Evolutionary conservation across 2,329 filamentous ascomycete species (phyloP), one percentile per base, ranked within the genome.

Genomic region (Curvularia eragrostidis): DNA sequence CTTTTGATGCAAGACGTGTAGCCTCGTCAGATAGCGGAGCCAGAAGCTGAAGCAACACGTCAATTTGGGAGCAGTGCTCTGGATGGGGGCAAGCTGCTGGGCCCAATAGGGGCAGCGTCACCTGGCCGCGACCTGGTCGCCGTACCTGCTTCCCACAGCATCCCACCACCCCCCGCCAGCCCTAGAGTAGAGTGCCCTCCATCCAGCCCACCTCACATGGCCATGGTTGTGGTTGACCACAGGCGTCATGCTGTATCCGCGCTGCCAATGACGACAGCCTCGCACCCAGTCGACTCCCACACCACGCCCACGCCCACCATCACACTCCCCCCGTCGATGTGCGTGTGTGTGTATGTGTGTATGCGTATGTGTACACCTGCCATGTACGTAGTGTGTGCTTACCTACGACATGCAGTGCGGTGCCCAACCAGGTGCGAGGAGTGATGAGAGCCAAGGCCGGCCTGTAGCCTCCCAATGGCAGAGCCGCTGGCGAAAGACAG

Each of bases 401-500:
- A 5, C 10, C 9, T 43, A 48, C 23, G n/a, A n/a, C n/a, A n/a
- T n/a, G 32, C 47, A 24, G 32, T 36, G 15, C 32, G 30, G 30
- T 32, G 10, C 28, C 32, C 32, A 36, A 7, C 32, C 1, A 36
- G 13, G 5, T 48, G 55, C 50, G 32, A 59, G 48, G 32, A 36
- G 66, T 67, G 64, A 70, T 67, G 68, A 65, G 58, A 59, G 69
- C 70, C 70, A 71, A 72, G 71, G 43, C 59, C 34, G 18, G 41
- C 41, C 24, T 61, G 54, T 55, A 57, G 15, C 58, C 46, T 53
- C 50, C 50, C 64, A 63, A 56, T 67, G 56, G 66, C 67, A 65
- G 59, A 57, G 57, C 49, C 18, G 50, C 48, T 53, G 32, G 52
- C 41, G n/a, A n/a, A n/a, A n/a, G n/a, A n/a, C n/a, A n/a, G n/a